Evolutionary conservation across 768 basidiomycete species (phyloP), one percentile per base, ranked within the genome.

Genomic region (Lentinus tigrinus): DNA sequence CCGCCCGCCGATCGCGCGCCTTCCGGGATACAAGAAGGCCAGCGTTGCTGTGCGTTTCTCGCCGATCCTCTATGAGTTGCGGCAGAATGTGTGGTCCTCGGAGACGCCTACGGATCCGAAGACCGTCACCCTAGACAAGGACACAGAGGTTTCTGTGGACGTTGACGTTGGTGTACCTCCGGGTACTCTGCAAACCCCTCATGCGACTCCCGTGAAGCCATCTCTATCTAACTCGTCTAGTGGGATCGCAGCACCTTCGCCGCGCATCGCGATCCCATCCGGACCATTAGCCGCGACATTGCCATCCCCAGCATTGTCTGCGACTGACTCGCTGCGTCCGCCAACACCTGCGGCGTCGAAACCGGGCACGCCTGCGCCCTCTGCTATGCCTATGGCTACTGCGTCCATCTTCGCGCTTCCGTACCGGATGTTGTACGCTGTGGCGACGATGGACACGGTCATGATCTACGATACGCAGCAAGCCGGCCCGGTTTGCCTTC

Each of bases 401-500:
- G 83, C 81, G 16, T 88, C 91, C 14, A 78, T 97, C 3, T 98
- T 98, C 69, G 84, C 91, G 9, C 73, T 98, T 47, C 92, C 95
- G 3, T 98, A 98, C 72, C 81, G 97, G 50, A 91, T 98, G 88
- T 73, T 98, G 42, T 98, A 89, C 66, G 93, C 97, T 1, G 93
- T 98, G 16, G 89, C 94, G 48, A 97, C 96, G 21, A 97, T 95
- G 86, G 97, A 99, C 72, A 88, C 93, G 0, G 85, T 99, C 44
- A 82, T 91, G 26, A 88, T 99, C 52, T 95, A 99, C 69, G 97
- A 99, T 70, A 98, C 95, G 4, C 97, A 98, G 74, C 96, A 98
- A 75, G 83, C 92, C 1, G 85, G 88, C 3, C 97, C 97, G 0
- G 81, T 98, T 51, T 94, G 93, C 67, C 76, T 98, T 65, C 82